Base-by-base conservation (phyloP, 768 basidiomycete genomes). In the Pulveroboletus sp. region DNA sequence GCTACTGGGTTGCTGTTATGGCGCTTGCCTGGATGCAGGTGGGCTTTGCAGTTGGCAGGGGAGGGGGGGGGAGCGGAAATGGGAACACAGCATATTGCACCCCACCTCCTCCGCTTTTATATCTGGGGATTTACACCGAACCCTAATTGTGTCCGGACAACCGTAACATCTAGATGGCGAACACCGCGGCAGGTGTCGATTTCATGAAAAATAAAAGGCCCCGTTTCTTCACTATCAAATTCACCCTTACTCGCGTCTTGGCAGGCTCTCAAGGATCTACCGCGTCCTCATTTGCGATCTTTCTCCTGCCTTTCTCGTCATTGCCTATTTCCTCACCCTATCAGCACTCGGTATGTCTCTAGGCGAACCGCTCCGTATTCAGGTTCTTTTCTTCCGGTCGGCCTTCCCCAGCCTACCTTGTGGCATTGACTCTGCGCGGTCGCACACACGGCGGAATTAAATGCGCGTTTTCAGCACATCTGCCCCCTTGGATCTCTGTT, bases 361-460 rank as follows among this genome's bases (percentile, higher is more conserved):
- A 69, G 60, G 64, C 57, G 54, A 57, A 69, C 74, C 78, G 74
- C 69, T 68, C 79, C 76, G 75, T 76, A 58, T 60, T 63, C 58
- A 61, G 50, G 64, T 55, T 65, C 68, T 55, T 58, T 55, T 51
- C 55, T 63, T 71, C 80, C 78, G 77, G 79, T 79, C 79, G 74
- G 76, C 52, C 57, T 59, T 52, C 53, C 45, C 60, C 58, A 55
- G 47, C 49, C n/a, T 45, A 63, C 71, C 73, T 71, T 71, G 69
- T 77, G 74, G 66, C 59, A 69, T 62, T 54, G 40, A 50, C 55
- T 54, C 51, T 57, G 18, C 43, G 31, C 33, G 49, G 42, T 67
- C 65, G 52, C 67, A 66, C 52, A 54, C 65, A 21, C 21, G 57
- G 67, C 63, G 62, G 67, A 62, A 58, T 59, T 67, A 66, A 54